A percentile compares a stretch with the other conserved stretches of the same genome.
phyloP scores from a whole-genome alignment of 2,329 filamentous ascomycete genomes.

The Colletotrichum neosansevieriae region DNA sequence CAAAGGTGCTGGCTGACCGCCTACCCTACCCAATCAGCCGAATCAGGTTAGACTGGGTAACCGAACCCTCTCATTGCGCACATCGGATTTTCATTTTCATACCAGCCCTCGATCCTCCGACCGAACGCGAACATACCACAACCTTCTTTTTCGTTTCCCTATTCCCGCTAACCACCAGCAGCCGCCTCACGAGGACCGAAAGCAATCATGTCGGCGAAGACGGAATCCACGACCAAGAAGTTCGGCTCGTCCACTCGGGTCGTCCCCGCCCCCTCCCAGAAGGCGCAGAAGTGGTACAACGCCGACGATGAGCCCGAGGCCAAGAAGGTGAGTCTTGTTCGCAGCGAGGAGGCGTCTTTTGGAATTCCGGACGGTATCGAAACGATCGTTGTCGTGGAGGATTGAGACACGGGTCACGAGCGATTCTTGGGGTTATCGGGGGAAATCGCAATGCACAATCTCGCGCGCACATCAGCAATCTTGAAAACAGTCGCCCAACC shows the following conservation, averaged over 20 bases:
- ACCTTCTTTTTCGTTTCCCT: conserved; percentile 42
- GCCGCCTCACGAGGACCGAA: conserved; percentile 41
- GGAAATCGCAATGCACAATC: conserved; percentile 9
- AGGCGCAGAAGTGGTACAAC: conserved; percentile 99
- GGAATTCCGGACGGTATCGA: not conserved
- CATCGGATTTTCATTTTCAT: conserved; percentile 5
- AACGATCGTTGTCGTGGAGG: conserved; percentile 4
- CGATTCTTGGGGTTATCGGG: conserved; percentile 5
- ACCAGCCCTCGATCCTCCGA: conserved; percentile 28
- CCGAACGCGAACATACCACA: conserved; percentile 33
- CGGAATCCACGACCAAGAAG: conserved; percentile 84
- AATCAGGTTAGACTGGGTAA: too few species aligned
- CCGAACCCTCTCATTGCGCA: too few species aligned
- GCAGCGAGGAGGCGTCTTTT: conserved; percentile 41
- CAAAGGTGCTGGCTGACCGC: not conserved
- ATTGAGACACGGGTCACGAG: conserved; percentile 26
- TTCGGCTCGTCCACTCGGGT: conserved; percentile 97
- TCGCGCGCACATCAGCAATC: conserved; percentile 19
- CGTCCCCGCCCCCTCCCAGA: conserved; percentile 87
- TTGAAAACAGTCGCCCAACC: not conserved
- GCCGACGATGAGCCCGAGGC: conserved; percentile 88
- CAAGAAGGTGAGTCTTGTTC: conserved; percentile 86
- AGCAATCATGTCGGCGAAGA: conserved; percentile 78
- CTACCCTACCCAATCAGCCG: conserved; percentile 46
- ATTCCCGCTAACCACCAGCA: conserved; percentile 40